These are phyloP conservation scores for Apiotrichum gracile DNA, from an alignment of 1,284 basidiomycete species.

Conservation along the genomic window DNA sequence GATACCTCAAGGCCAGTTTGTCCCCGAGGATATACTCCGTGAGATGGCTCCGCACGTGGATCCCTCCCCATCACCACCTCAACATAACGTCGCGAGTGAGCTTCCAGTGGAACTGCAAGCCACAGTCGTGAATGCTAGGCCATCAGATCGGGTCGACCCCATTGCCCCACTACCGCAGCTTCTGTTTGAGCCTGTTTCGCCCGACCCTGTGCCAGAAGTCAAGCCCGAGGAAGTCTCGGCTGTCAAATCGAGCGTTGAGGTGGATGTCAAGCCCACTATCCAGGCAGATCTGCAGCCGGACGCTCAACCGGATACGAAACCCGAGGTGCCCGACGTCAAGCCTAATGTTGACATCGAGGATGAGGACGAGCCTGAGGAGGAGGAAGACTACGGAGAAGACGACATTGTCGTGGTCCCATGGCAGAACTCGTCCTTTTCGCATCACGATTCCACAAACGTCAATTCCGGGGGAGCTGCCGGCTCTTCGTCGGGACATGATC, in stretches of 20 bases:
- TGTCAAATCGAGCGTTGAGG: neutral
- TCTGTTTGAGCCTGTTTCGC: no score
- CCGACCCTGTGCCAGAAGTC: neutral
- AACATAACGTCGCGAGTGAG: neutral
- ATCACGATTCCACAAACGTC: neutral
- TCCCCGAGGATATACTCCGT: neutral
- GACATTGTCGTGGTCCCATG: neutral
- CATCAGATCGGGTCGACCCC: no score
- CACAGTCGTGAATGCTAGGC: no score
- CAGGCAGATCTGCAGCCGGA: neutral
- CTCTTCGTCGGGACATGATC: no score
- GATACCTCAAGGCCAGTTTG: neutral
- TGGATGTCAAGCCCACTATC: neutral
- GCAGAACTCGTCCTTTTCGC: no score
- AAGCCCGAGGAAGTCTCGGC: neutral
- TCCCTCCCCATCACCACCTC: neutral
- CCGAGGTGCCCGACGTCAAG: neutral
- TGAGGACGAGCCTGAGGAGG: constrained; percentile 9
- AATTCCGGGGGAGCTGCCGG: no score
- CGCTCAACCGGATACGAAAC: neutral
- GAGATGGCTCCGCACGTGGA: neutral
- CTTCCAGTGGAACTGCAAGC: no score
- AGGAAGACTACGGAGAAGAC: constrained; percentile 23
- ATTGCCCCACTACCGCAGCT: no score
- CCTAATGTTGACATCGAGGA: constrained; percentile 7